These are phyloP conservation scores for Oleoguttula mirabilis DNA, from an alignment of 495 filamentous ascomycete species.

Conservation along the genomic window DNA sequence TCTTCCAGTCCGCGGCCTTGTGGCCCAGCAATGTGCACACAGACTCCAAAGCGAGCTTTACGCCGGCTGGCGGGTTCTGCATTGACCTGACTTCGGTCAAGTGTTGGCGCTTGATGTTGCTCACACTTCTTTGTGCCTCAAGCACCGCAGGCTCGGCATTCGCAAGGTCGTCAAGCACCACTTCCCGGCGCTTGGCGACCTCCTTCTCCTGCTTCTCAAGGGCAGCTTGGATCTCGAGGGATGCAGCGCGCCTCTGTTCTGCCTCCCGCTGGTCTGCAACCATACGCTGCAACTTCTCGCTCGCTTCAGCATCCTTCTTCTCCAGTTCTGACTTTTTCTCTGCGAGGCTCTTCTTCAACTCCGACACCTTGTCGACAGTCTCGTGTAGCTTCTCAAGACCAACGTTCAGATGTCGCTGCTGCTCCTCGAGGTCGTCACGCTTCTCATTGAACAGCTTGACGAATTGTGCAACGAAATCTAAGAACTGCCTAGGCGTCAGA, in stretches of 20 bases:
- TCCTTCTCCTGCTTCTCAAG: slow-evolving; percentile 83
- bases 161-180: slow-evolving; percentile 79
- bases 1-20: slow-evolving; percentile 80
- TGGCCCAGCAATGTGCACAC: slow-evolving; percentile 91
- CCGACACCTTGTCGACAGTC: slow-evolving; percentile 93
- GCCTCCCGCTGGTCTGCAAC: slow-evolving; percentile 92
- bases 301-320: slow-evolving; percentile 86
- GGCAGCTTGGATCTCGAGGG: slow-evolving; percentile 74
- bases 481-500: slow-evolving; percentile 90
- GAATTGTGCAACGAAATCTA: slow-evolving; percentile 97
- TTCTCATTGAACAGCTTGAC: slow-evolving; percentile 97
- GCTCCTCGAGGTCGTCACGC: slow-evolving; percentile 93
- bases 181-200: slow-evolving; percentile 68
- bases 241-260: slow-evolving; percentile 76
- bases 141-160: slow-evolving; percentile 85
- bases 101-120: slow-evolving; percentile 94
- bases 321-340: slow-evolving; percentile 89
- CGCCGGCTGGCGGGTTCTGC: slow-evolving; percentile 77
- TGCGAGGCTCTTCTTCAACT: slow-evolving; percentile 77
- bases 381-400: slow-evolving; percentile 96
- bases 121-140: slow-evolving; percentile 88
- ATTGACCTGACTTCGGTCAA: slow-evolving; percentile 96
- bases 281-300: slow-evolving; percentile 95
- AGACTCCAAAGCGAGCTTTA: slow-evolving; percentile 83
- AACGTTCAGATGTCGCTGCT: slow-evolving; percentile 94